phyloP scores from a whole-genome alignment of 768 basidiomycete species.

The Crassisporium funariophilum region DNA sequence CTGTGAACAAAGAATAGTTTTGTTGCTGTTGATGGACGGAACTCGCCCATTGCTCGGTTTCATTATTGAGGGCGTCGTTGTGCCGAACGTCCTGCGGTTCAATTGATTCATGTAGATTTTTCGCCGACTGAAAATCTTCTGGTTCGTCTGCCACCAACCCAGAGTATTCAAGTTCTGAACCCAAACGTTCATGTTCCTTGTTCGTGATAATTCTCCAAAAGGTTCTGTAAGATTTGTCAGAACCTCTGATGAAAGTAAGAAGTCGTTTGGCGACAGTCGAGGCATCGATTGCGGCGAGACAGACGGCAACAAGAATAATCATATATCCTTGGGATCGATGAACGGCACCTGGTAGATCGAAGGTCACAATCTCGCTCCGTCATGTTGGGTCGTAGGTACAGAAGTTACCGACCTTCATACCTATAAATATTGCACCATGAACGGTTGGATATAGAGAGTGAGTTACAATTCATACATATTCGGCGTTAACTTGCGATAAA shows the following conservation, averaged over 20 bases:
- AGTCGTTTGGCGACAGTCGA: constrained; percentile 51
- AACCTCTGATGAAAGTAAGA: constrained; percentile 45
- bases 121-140: constrained; percentile 54
- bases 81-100: constrained; percentile 29
- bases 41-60: constrained; percentile 59
- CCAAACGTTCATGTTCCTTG: constrained; percentile 32
- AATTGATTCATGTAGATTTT: constrained; percentile 37
- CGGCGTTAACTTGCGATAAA: constrained; percentile 81
- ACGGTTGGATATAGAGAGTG: constrained; percentile 7
- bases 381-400: background rate
- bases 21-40: constrained; percentile 44
- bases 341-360: constrained; percentile 36
- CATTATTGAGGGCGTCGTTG: constrained; percentile 30
- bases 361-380: background rate
- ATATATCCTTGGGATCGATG: constrained; percentile 69
- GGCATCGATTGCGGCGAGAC: constrained; percentile 53
- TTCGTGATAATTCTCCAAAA: constrained; percentile 65
- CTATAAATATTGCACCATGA: constrained; percentile 35
- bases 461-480: constrained; percentile 86
- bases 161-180: constrained; percentile 52
- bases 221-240: constrained; percentile 45
- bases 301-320: constrained; percentile 38
- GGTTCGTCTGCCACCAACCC: constrained; percentile 56
- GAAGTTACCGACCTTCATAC: constrained; percentile 57
- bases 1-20: constrained; percentile 51